Evolutionary conservation across 202 grass and related monocot genomes (phyloP).

Genomic region (Zizania palustris): DNA sequence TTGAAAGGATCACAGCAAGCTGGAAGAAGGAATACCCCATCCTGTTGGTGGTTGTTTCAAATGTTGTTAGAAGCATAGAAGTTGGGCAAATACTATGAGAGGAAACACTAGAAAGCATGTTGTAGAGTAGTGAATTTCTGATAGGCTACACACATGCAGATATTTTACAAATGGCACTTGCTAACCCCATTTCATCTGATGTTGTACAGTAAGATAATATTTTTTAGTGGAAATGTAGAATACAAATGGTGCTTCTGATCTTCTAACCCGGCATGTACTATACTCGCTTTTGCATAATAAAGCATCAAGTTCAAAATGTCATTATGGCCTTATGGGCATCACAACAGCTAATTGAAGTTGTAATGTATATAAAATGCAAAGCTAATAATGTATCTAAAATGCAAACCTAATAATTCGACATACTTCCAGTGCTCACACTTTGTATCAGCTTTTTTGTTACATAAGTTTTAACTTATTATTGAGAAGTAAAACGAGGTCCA

Average conservation of each 20-base stretch:
- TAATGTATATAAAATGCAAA: too few relatives aligned
- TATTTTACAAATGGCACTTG: background rate
- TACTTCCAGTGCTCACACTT: background rate
- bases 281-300: background rate
- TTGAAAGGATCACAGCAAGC: constrained; percentile 95
- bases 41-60: constrained; percentile 49
- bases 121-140: background rate
- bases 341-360: too few relatives aligned
- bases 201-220: background rate
- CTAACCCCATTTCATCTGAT: background rate
- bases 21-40: constrained; percentile 87
- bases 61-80: constrained; percentile 38
- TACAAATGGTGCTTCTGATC: background rate
- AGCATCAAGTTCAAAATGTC: background rate
- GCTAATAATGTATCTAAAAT: background rate
- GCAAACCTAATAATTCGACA: background rate
- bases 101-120: too few relatives aligned
- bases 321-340: background rate
- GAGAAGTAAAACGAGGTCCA: background rate
- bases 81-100: too few relatives aligned
- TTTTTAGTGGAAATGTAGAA: background rate
- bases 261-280: background rate
- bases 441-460: constrained; percentile 14
- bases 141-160: background rate
- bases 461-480: background rate